These are phyloP conservation scores for Vanilla planifolia DNA, from an alignment of 106 monocot genomes.

Conservation along the genomic window DNA sequence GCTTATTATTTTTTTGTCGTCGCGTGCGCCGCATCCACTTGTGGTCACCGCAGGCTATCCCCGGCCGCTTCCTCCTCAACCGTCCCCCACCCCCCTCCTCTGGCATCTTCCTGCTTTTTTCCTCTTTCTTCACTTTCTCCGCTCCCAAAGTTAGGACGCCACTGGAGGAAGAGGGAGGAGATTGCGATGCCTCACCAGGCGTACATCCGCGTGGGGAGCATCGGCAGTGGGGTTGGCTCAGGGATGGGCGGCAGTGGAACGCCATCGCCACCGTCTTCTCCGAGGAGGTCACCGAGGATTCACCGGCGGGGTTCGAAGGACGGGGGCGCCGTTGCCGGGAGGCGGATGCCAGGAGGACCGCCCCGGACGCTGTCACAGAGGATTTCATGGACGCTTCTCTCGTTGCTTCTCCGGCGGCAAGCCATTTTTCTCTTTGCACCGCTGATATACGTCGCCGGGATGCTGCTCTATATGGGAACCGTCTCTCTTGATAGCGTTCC, in stretches of 20 bases:
- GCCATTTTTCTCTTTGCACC: constrained; percentile 91
- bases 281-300: constrained; percentile 30
- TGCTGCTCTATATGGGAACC: constrained; percentile 87
- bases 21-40: constrained; percentile 1
- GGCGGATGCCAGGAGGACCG: constrained; percentile 5
- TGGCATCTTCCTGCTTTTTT: not conserved
- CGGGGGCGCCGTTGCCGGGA: constrained; percentile 6
- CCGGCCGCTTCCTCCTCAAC: not conserved
- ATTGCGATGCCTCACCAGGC: constrained; percentile 21
- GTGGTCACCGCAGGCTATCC: no score
- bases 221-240: constrained; percentile 3
- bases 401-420: constrained; percentile 65
- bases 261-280: constrained; percentile 63
- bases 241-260: constrained; percentile 16
- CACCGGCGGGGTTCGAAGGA: constrained; percentile 13
- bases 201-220: constrained; percentile 50
- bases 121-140: not conserved
- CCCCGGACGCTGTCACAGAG: constrained; percentile 32
- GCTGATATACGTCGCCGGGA: constrained; percentile 73
- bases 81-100: not conserved
- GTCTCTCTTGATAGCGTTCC: constrained; percentile 77
- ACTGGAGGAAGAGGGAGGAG: not conserved
- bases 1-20: no score
- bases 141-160: not conserved
- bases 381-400: constrained; percentile 46